These are phyloP conservation scores for Colletotrichum somersetense DNA, from an alignment of 2,329 filamentous ascomycete genomes.

Conservation along the genomic window DNA sequence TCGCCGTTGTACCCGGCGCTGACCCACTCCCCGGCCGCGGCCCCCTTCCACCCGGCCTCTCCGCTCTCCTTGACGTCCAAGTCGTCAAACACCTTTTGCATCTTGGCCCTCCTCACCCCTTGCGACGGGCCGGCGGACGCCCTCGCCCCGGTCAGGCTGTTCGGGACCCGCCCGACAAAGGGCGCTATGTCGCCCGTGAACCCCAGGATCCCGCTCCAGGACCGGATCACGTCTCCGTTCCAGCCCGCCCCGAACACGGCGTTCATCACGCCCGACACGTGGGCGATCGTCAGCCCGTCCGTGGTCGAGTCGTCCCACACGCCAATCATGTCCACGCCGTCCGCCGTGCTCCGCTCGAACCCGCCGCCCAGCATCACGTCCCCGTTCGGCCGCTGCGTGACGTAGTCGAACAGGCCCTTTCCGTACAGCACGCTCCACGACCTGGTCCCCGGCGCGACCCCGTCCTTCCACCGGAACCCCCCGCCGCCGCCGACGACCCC, in stretches of 20 bases:
- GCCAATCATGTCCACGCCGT: constrained; percentile 61
- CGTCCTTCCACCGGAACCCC: constrained; percentile 49
- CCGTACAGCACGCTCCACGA: constrained; percentile 66
- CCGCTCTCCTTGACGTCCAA: constrained; percentile 1
- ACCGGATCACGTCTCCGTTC: constrained; percentile 53
- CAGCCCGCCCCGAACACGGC: constrained; percentile 56
- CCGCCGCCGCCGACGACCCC: not conserved
- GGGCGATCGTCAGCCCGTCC: constrained; percentile 55
- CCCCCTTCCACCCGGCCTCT: constrained; percentile 7
- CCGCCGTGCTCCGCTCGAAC: constrained; percentile 55
- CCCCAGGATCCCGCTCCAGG: constrained; percentile 65
- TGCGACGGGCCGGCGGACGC: constrained; percentile 33
- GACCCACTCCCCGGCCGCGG: constrained; percentile 61
- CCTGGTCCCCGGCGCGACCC: constrained; percentile 54
- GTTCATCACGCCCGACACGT: constrained; percentile 57
- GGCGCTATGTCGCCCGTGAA: constrained; percentile 63
- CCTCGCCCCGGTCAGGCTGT: constrained; percentile 43
- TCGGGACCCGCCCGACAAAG: constrained; percentile 61
- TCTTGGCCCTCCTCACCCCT: not conserved
- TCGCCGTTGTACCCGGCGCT: constrained; percentile 64
- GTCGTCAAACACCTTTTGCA: not conserved
- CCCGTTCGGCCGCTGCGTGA: constrained; percentile 61
- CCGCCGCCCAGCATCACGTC: constrained; percentile 69
- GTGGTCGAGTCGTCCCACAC: constrained; percentile 59
- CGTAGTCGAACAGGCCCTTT: constrained; percentile 61